phyloP scores from a whole-genome alignment of 306 rosid species.

The Adenanthera pavonina region DNA sequence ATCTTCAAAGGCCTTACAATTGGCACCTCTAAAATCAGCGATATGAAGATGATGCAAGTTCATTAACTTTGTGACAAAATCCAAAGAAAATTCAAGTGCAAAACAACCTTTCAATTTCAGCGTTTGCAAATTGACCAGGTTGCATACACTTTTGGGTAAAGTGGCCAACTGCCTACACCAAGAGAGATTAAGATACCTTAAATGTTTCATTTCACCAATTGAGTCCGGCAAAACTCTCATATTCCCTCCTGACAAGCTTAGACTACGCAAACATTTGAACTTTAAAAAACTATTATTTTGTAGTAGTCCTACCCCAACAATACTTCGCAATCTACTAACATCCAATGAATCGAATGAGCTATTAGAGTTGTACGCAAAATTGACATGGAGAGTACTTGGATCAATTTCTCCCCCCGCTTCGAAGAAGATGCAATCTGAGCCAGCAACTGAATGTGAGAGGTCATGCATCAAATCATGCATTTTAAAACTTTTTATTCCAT shows the following conservation, averaged over 20 bases:
- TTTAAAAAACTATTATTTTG: not conserved
- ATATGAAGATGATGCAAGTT: not conserved
- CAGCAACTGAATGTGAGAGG: not conserved
- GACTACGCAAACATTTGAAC: not conserved
- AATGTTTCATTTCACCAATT: not conserved
- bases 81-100: not conserved
- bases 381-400: not conserved
- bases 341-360: not conserved
- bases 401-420: not conserved
- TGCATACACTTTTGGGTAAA: not conserved
- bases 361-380: not conserved
- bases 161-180: not conserved
- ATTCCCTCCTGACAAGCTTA: not conserved
- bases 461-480: slow-evolving; percentile 8
- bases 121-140: slow-evolving; percentile 19
- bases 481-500: not conserved
- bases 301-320: not conserved
- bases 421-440: not conserved
- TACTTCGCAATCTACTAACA: not conserved
- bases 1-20: not conserved
- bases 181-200: slow-evolving; percentile 32
- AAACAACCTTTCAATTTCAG: not conserved
- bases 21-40: too few species aligned
- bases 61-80: not conserved
- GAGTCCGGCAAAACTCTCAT: not conserved